Evolutionary conservation across 2,329 filamentous ascomycete genomes (phyloP).

Genomic region (Aspergillus novoparasiticus): DNA sequence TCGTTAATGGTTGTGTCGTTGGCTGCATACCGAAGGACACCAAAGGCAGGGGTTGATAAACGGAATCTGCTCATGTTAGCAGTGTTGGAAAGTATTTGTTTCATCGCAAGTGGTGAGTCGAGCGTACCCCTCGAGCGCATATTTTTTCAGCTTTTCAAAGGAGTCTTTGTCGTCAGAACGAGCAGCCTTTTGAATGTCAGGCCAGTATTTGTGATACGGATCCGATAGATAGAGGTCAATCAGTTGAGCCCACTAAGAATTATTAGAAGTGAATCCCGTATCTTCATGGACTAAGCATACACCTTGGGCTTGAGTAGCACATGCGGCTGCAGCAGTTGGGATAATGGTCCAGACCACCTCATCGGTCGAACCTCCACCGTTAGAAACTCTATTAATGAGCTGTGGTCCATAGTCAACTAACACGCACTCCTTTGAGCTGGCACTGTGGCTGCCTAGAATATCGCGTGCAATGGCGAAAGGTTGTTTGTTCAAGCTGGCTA

Average conservation of each 20-base stretch:
- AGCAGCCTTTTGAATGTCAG: conserved; percentile 10
- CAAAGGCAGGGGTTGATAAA: conserved; percentile 15
- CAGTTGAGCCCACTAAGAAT: conserved; percentile 14
- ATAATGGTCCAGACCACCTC: conserved; percentile 15
- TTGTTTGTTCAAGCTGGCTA: not conserved
- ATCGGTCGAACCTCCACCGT: conserved; percentile 10
- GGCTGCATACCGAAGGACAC: conserved; percentile 12
- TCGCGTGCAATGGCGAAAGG: not conserved
- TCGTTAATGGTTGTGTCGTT: conserved; percentile 5
- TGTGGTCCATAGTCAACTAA: conserved; percentile 8
- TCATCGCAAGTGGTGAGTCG: not conserved
- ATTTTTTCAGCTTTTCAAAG: conserved; percentile 16
- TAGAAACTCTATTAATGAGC: conserved; percentile 7
- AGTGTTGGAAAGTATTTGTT: not conserved
- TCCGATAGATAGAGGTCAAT: conserved; percentile 17
- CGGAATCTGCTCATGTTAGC: conserved; percentile 12
- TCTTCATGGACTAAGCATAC: not conserved
- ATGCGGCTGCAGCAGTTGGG: conserved; percentile 15
- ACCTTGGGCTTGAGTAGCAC: conserved; percentile 15
- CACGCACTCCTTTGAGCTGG: not conserved
- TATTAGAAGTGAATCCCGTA: not conserved
- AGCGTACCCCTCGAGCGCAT: conserved; percentile 15
- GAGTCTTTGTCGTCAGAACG: conserved; percentile 1
- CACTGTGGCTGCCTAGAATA: not conserved
- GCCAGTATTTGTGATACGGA: conserved; percentile 11